Percentiles rank a stretch among this genome's conserved stretches.
Conservation (phyloP, 2,329 filamentous ascomycete species). For the Penicillium sp. region DNA sequence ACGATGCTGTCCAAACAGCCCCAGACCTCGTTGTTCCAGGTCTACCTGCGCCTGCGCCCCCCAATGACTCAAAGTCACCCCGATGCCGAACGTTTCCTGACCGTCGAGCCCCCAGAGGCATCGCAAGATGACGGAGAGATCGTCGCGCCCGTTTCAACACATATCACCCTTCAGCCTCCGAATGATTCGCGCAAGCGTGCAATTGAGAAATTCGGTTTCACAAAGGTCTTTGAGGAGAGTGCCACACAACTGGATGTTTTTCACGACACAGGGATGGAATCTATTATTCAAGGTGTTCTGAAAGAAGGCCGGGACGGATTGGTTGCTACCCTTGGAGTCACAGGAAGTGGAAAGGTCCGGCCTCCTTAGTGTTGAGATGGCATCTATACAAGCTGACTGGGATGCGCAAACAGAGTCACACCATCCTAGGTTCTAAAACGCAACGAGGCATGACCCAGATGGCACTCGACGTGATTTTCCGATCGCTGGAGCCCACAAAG, state of each 20-base stretch:
- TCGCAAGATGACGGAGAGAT: conserved; percentile 34
- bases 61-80: conserved; percentile 49
- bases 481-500: conserved; percentile 72
- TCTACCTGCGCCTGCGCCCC: conserved; percentile 84
- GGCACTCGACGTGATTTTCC: conserved; percentile 84
- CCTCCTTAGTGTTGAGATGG: not conserved
- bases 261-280: conserved; percentile 71
- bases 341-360: conserved; percentile 90
- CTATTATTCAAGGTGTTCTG: conserved; percentile 78
- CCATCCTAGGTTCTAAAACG: conserved; percentile 82
- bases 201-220: conserved; percentile 93
- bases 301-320: conserved; percentile 84
- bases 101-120: conserved; percentile 64
- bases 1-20: conserved; percentile 46
- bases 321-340: conserved; percentile 88
- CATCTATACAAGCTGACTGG: conserved; percentile 7
- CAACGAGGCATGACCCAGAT: conserved; percentile 92
- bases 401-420: conserved; percentile 72
- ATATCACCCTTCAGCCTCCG: conserved; percentile 77
- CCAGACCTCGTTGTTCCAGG: conserved; percentile 75
- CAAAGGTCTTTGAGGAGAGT: conserved; percentile 85
- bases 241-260: conserved; percentile 86
- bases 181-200: conserved; percentile 81
- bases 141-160: conserved; percentile 53
- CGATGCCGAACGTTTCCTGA: conserved; percentile 68